Conservation (phyloP, 1,284 basidiomycete genomes). For the Trichosporon sp. region DNA sequence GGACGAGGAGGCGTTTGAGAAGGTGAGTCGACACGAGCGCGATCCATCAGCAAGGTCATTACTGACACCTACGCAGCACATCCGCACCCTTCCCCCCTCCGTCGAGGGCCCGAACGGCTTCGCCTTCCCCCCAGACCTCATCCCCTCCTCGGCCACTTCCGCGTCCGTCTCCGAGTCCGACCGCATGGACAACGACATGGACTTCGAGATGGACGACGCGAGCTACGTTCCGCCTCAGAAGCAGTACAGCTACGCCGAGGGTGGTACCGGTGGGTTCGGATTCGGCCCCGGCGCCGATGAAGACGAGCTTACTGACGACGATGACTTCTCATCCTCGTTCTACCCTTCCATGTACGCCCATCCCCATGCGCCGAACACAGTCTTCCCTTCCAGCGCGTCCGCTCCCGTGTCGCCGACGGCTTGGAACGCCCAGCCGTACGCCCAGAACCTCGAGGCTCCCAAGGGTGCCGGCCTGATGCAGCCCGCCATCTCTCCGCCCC, state of each 20-base stretch:
- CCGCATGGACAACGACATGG: slow-evolving; percentile 39
- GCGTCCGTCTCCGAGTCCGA: slow-evolving; percentile 16
- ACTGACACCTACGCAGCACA: slow-evolving; percentile 10
- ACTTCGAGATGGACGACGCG: slow-evolving; percentile 31
- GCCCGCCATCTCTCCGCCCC: slow-evolving; percentile 25
- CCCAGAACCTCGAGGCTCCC: slow-evolving; percentile 35
- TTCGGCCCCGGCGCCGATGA: slow-evolving; percentile 45
- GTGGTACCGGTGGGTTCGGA: slow-evolving; percentile 40
- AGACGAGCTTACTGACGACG: slow-evolving; percentile 33
- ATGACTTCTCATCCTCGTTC: slow-evolving; percentile 16
- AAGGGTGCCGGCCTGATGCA: slow-evolving; percentile 34
- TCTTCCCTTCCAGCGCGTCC: slow-evolving; percentile 9
- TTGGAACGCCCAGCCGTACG: slow-evolving; percentile 38
- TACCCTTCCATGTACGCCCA: slow-evolving; percentile 1
- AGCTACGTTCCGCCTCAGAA: background rate
- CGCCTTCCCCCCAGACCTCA: slow-evolving; percentile 32
- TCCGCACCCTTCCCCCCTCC: slow-evolving; percentile 11
- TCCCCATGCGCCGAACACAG: background rate
- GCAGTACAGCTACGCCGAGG: slow-evolving; percentile 24
- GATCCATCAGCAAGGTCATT: background rate
- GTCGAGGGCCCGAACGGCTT: slow-evolving; percentile 10
- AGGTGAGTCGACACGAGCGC: slow-evolving; percentile 1
- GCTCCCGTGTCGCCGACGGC: slow-evolving; percentile 20
- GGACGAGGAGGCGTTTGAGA: slow-evolving; percentile 17
- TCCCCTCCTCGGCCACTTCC: slow-evolving; percentile 25